Percentiles rank a stretch among this genome's conserved stretches.
Conservation (phyloP, 129 eudicot genomes). For the Flaveria brownii region DNA sequence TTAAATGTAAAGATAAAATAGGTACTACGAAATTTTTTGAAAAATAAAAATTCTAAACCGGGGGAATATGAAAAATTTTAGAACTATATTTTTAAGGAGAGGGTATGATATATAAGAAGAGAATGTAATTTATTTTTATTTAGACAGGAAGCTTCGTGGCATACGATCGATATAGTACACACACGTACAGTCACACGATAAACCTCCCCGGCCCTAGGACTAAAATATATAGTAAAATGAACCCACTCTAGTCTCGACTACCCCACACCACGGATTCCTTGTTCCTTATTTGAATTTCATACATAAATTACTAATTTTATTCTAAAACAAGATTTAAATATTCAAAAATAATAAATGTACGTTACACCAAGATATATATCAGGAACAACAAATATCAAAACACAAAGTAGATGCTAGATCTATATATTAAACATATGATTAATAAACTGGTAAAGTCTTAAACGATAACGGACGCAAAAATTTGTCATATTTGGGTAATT, state of each 20-base stretch:
- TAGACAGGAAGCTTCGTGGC: conserved; percentile 18
- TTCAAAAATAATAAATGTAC: background rate
- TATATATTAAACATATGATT: background rate
- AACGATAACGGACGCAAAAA: too few species aligned
- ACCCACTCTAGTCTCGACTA: background rate
- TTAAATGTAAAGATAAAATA: too few species aligned
- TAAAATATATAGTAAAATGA: background rate
- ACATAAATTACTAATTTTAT: background rate
- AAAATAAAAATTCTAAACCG: too few species aligned
- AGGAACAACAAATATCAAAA: background rate
- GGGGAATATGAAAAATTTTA: too few species aligned
- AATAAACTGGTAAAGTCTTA: background rate
- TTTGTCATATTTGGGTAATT: too few species aligned
- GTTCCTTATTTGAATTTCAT: background rate
- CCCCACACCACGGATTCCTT: conserved; percentile 7
- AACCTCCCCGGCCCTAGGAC: conserved; percentile 14
- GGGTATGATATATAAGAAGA: too few species aligned
- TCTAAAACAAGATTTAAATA: too few species aligned
- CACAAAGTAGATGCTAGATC: background rate
- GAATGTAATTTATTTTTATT: background rate
- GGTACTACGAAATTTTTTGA: too few species aligned
- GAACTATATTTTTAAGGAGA: too few species aligned
- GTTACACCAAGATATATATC: background rate
- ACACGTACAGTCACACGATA: background rate
- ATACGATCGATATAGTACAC: background rate